Evolutionary conservation across 768 basidiomycete genomes (phyloP).

Genomic region (Auriscalpium orientale): DNA sequence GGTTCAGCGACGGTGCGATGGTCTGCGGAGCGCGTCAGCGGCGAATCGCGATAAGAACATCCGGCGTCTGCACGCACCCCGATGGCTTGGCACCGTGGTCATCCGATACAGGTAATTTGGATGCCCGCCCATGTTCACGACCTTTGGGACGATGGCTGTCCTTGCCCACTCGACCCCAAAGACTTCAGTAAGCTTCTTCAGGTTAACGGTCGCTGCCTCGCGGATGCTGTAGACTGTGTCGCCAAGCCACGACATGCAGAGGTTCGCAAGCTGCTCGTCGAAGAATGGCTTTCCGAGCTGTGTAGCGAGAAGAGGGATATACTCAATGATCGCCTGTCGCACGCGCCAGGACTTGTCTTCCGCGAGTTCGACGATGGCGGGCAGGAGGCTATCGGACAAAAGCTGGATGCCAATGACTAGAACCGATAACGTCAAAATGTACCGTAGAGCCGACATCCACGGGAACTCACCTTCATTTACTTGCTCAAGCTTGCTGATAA

Average conservation of each 20-base stretch:
- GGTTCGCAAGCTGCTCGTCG: slow-evolving; percentile 91
- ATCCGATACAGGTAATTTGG: slow-evolving; percentile 96
- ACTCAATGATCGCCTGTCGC: slow-evolving; percentile 98
- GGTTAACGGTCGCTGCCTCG: slow-evolving; percentile 94
- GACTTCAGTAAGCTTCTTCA: slow-evolving; percentile 95
- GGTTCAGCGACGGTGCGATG: slow-evolving; percentile 84
- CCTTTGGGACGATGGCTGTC: slow-evolving; percentile 89
- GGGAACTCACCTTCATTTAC: slow-evolving; percentile 74
- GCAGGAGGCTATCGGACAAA: slow-evolving; percentile 88
- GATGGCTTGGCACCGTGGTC: slow-evolving; percentile 98
- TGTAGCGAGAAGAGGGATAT: slow-evolving; percentile 97
- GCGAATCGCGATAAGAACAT: slow-evolving; percentile 4
- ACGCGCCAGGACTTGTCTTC: slow-evolving; percentile 99
- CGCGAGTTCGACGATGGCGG: slow-evolving; percentile 95
- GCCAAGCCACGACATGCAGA: slow-evolving; percentile 99
- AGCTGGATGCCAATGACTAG: slow-evolving; percentile 97
- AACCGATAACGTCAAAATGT: background rate
- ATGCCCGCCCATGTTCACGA: slow-evolving; percentile 94
- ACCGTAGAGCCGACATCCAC: background rate
- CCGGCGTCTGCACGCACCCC: slow-evolving; percentile 50
- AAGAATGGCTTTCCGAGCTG: slow-evolving; percentile 96
- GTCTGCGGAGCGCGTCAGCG: slow-evolving; percentile 43
- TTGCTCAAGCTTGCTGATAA: slow-evolving; percentile 96
- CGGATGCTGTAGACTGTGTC: slow-evolving; percentile 98
- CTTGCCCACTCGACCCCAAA: slow-evolving; percentile 98